Conservation (phyloP, 75 land plant species). For the Sequoiadendron giganteum region DNA sequence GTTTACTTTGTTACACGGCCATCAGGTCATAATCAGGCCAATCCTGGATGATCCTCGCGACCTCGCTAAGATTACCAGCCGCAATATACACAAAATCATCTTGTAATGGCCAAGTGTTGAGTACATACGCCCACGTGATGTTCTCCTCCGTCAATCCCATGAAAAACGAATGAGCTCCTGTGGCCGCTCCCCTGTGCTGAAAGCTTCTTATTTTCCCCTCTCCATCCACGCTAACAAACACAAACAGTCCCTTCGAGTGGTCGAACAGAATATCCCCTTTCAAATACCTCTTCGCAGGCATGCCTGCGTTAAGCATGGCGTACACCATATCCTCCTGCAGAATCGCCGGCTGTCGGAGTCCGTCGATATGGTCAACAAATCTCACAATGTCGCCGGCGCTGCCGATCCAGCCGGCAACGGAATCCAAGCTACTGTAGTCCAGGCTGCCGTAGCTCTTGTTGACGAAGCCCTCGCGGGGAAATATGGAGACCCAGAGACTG, state of each 20-base stretch:
- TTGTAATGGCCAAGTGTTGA: background rate
- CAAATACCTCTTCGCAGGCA: background rate
- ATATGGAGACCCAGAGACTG: background rate
- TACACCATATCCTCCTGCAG: background rate
- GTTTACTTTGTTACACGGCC: too few species aligned
- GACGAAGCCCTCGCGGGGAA: background rate
- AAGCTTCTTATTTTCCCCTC: background rate
- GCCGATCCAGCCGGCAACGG: background rate
- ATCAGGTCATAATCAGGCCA: background rate
- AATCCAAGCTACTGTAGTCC: background rate
- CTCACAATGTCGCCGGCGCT: background rate
- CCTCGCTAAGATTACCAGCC: background rate
- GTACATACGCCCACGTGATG: background rate
- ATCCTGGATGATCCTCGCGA: background rate
- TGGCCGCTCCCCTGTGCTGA: background rate
- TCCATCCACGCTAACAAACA: conserved; percentile 1
- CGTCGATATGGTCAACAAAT: conserved; percentile 1
- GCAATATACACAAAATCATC: background rate
- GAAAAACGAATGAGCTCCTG: background rate
- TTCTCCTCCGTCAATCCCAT: background rate
- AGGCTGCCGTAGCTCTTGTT: background rate
- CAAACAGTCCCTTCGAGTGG: background rate
- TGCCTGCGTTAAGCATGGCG: background rate
- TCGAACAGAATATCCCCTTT: background rate
- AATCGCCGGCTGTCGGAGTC: background rate